A percentile compares a stretch with the other conserved stretches of the same genome.
These are phyloP conservation scores for Phyllosticta citriasiana DNA, from an alignment of 2,329 filamentous ascomycete species.

Conservation along the genomic window DNA sequence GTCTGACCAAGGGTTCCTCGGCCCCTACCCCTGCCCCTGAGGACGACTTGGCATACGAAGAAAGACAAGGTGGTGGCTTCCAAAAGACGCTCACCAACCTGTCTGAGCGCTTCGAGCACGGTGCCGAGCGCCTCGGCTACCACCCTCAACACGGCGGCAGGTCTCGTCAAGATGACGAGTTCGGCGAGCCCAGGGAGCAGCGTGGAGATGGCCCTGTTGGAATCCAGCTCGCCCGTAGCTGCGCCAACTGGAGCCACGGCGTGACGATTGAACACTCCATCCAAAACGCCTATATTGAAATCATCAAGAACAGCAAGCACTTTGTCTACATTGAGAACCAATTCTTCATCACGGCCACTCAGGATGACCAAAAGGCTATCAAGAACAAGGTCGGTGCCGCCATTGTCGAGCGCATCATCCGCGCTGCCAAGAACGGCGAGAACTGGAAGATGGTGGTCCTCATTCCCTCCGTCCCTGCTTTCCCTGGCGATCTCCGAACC, in stretches of 20 bases:
- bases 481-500: constrained; percentile 67
- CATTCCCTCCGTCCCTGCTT: constrained; percentile 73
- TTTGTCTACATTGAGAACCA: constrained; percentile 77
- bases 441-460: constrained; percentile 66
- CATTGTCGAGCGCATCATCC: constrained; percentile 66
- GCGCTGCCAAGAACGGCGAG: constrained; percentile 55
- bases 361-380: constrained; percentile 59
- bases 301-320: constrained; percentile 58
- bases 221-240: constrained; percentile 30
- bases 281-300: constrained; percentile 69
- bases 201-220: constrained; percentile 16
- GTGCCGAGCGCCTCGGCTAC: constrained; percentile 17
- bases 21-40: constrained; percentile 26
- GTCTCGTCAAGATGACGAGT: constrained; percentile 20
- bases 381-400: constrained; percentile 69
- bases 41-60: constrained; percentile 24
- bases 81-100: constrained; percentile 6
- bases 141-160: constrained; percentile 11
- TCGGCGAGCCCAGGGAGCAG: constrained; percentile 1
- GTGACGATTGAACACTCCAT: constrained; percentile 64
- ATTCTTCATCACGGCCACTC: constrained; percentile 81
- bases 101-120: constrained; percentile 10
- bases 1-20: constrained; percentile 13
- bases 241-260: constrained; percentile 51
- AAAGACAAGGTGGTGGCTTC: constrained; percentile 21